phyloP scores from a whole-genome alignment of 768 basidiomycete species.

The Kwoniella mangroviensis region DNA sequence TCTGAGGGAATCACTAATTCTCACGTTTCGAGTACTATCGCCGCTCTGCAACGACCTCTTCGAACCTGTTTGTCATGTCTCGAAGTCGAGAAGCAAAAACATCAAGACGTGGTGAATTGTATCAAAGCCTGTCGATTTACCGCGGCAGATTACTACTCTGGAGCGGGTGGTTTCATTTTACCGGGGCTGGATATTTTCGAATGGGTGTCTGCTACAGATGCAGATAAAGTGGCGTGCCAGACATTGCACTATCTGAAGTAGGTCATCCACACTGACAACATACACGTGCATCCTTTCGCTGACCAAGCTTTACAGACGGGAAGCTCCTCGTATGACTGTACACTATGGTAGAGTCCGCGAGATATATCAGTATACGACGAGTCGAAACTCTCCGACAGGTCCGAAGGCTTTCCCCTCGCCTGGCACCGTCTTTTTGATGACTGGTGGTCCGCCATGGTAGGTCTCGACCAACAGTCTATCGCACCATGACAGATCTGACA shows the following conservation, averaged over 20 bases:
- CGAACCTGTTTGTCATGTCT: background rate
- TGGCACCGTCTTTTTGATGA: conserved; percentile 23
- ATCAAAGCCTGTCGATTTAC: conserved; percentile 12
- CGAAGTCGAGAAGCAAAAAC: background rate
- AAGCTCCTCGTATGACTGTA: background rate
- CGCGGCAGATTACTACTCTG: conserved; percentile 38
- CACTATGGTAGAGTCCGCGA: background rate
- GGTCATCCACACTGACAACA: background rate
- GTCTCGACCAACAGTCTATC: too few relatives aligned
- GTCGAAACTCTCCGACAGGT: too few relatives aligned
- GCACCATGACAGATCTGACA: too few relatives aligned
- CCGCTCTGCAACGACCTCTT: conserved; percentile 1
- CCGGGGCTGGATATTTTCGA: conserved; percentile 28
- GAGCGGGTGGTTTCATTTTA: conserved; percentile 34
- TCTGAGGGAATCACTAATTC: background rate
- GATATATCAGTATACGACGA: background rate
- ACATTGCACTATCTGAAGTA: conserved; percentile 25
- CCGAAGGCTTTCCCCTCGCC: conserved; percentile 11
- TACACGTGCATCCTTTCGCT: background rate
- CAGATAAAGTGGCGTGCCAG: conserved; percentile 19
- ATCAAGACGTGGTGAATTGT: conserved; percentile 16
- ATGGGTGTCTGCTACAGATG: conserved; percentile 23
- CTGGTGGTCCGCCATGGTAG: conserved; percentile 37
- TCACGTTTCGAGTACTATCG: background rate
- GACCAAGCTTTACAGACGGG: background rate